Evolutionary conservation across 208 protist genomes (phyloP).

Genomic region (Trypanosoma rangeli): DNA sequence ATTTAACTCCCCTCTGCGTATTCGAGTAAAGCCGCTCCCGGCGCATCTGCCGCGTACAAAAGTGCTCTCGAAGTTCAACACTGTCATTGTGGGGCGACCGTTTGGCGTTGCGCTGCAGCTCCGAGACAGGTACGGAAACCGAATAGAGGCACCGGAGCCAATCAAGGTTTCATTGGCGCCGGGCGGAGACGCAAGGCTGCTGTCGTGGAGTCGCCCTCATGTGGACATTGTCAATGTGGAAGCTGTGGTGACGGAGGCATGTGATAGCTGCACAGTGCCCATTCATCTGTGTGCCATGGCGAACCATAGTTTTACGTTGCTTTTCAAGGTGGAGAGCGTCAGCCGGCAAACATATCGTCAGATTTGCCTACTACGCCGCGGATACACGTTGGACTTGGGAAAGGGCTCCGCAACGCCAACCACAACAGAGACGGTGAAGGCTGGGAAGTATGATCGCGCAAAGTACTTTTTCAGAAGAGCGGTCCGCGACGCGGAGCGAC

Average conservation of each 20-base stretch:
- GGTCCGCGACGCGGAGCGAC: slow-evolving; percentile 32
- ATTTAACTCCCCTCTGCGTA: slow-evolving; percentile 57
- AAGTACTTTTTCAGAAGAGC: slow-evolving; percentile 47
- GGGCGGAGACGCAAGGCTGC: slow-evolving; percentile 19
- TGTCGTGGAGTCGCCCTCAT: slow-evolving; percentile 1
- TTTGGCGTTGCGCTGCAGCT: slow-evolving; percentile 53
- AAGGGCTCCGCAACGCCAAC: not conserved
- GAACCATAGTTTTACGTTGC: not conserved
- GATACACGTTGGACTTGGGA: slow-evolving; percentile 21
- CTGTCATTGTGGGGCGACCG: slow-evolving; percentile 47
- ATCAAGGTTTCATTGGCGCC: slow-evolving; percentile 15
- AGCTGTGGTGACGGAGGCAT: slow-evolving; percentile 17
- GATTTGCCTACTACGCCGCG: slow-evolving; percentile 20
- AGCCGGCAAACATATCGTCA: slow-evolving; percentile 5
- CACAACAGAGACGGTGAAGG: not conserved
- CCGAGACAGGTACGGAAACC: slow-evolving; percentile 49
- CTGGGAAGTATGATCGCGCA: slow-evolving; percentile 15
- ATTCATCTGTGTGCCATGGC: slow-evolving; percentile 15
- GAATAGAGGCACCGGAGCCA: slow-evolving; percentile 18
- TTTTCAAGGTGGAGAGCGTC: slow-evolving; percentile 17
- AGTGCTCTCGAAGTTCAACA: slow-evolving; percentile 45
- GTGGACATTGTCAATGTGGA: slow-evolving; percentile 18
- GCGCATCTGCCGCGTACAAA: slow-evolving; percentile 38
- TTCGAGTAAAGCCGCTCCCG: slow-evolving; percentile 40
- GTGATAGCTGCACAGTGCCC: slow-evolving; percentile 21